Base-by-base conservation (phyloP, 1,284 basidiomycete genomes). In the Ceratobasidium sp. region DNA sequence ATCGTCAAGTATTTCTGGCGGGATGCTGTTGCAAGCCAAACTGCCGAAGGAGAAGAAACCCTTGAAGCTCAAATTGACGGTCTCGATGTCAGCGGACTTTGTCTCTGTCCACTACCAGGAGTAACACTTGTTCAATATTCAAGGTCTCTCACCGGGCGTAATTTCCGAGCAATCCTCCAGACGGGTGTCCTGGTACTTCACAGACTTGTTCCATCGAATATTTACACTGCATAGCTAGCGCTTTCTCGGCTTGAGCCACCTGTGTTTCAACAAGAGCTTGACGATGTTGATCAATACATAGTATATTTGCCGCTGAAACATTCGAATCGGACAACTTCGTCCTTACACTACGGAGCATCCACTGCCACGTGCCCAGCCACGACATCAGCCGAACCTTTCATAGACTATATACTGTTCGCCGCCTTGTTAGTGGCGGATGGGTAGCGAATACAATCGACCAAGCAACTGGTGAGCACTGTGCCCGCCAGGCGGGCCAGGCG, bases 1-100 rank as follows among this genome's bases (percentile, higher is more conserved):
- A 78, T 83, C 53, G 78, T 83, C 9, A 84, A 84, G 75, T 84
- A 84, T 61, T 78, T 83, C 37, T 83, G 83, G 82, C 75, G 80
- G 0, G 82, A 84, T 75, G 78, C 78, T 0, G 78, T 84, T 1
- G 56, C 74, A 4, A 68, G 75, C 0, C 76, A 77, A 9, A 79
- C 74, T 41, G 39, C 74, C 2, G 39, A 68, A 2, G 31, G 76
- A 8, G 78, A 78, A 73, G 58, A 74, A 3, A 34, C 77, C 0
- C 75, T 84, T 0, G 77, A 65, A 8, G 77, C 79, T 2, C 76
- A 78, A 0, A 78, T 82, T 0, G 59, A 62, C 0, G 79, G 76
- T n/a, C 39, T 83, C 8, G 77, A 81, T 43, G 74, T 79, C 0
- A 31, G 68, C 7, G 81, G 79, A 1, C 78, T 83, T 0, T 79